Percentiles rank a stretch among this genome's conserved stretches.
Evolutionary conservation across 139 green algal species (phyloP).

Genomic region (Tetratostichococcus sp.): DNA sequence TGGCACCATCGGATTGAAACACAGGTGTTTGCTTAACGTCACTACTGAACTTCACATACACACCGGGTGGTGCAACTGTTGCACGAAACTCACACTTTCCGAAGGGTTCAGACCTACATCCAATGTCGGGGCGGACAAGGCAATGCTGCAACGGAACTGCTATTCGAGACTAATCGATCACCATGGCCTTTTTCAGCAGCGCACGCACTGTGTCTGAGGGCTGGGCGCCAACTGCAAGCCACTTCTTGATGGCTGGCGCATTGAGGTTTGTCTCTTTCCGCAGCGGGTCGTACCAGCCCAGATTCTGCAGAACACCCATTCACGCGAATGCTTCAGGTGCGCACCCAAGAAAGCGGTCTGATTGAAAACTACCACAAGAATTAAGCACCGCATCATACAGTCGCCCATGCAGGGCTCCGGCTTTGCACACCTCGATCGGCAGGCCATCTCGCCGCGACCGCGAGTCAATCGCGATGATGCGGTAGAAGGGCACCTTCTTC

Average conservation of each 20-base stretch:
- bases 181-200: conserved; percentile 78
- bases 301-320: conserved; percentile 38
- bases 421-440: conserved; percentile 59
- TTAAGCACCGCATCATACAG: background rate
- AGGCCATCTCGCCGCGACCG: conserved; percentile 71
- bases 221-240: conserved; percentile 77
- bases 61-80: too few relatives aligned
- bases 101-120: too few relatives aligned
- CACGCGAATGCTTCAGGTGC: too few relatives aligned
- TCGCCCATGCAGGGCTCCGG: too few relatives aligned
- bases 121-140: too few relatives aligned
- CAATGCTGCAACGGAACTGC: background rate
- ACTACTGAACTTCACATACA: too few relatives aligned
- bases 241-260: conserved; percentile 93
- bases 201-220: conserved; percentile 80
- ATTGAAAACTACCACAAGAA: too few relatives aligned
- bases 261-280: conserved; percentile 90
- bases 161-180: conserved; percentile 26
- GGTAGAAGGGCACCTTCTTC: conserved; percentile 86
- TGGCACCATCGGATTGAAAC: too few relatives aligned
- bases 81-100: too few relatives aligned
- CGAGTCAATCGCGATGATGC: conserved; percentile 88
- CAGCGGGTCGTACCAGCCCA: conserved; percentile 86
- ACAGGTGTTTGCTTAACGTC: too few relatives aligned
- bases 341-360: too few relatives aligned